Evolutionary conservation across 2,329 filamentous ascomycete species (phyloP), one percentile per base, ranked within the genome.

Genomic region (Alternaria rosae): DNA sequence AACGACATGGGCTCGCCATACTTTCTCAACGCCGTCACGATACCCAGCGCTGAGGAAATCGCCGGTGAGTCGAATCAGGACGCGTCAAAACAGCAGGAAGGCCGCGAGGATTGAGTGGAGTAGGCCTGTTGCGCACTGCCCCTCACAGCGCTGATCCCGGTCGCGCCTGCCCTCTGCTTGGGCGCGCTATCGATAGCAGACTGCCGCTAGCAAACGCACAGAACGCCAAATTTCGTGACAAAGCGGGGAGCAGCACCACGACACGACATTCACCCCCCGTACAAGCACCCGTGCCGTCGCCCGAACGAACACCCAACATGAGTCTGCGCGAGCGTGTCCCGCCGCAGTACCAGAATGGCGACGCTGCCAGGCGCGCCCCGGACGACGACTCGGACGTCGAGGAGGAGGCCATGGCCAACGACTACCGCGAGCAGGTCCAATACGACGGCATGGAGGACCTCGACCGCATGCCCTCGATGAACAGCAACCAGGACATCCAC

Each of bases 371-470:
- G 50, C 76, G 76, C 61, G 67, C 70, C 38, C 75, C 82, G 68
- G 89, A 89, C 74, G 91, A 94, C 81, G 93, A 96, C 79, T 97
- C 93, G 78, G 95, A 98, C 81, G 91, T 92, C 70, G 94, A 97
- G 84, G 94, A 98, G 86, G 95, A 98, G 84, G 91, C 91, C 74
- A 88, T 99, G 71, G 95, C 93, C 75, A 93, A 93, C 82, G 93
- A 98, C 83, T 97, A 97, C 87, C 91, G 90, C 80, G 76, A 97
- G 84, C 94, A 97, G 82, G 92, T 97, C 73, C 93, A 95, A 80
- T 97, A 94, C 77, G 92, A 97, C 76, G 93, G 90, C 73, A 89
- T 93, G 83, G 90, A 90, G 67, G 92, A 96, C 71, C 84, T 96
- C 73, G 93, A 94, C 80, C 88, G 89, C 79, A 89, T 89, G 73